Conservation (phyloP, 169 alveolate species). For the Eimeria tenella region DNA sequence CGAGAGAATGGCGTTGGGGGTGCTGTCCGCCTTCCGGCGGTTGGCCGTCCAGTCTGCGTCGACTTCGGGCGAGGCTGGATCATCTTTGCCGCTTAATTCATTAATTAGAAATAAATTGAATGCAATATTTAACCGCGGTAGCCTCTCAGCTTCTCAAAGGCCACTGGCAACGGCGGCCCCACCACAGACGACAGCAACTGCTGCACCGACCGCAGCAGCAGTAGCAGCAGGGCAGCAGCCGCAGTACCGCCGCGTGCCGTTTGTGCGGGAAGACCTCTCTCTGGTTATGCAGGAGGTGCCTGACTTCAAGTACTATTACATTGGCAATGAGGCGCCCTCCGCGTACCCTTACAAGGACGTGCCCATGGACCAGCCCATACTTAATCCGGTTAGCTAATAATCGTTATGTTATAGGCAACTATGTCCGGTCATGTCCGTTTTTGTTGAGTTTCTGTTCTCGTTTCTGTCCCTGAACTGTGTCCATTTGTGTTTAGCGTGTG, state of each 20-base stretch:
- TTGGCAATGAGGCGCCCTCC: slow-evolving; percentile 83
- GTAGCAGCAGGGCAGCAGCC: neutral
- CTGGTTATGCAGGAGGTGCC: slow-evolving; percentile 88
- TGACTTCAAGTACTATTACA: slow-evolving; percentile 88
- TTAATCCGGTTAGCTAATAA: slow-evolving; percentile 56
- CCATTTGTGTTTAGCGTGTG: no score
- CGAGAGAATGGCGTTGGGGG: no score
- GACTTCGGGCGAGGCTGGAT: no score
- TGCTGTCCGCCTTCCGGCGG: no score
- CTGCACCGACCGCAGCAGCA: slow-evolving; percentile 6
- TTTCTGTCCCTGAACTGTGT: neutral
- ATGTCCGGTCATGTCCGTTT: neutral
- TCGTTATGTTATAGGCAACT: neutral
- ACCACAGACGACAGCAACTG: neutral
- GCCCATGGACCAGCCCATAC: slow-evolving; percentile 85
- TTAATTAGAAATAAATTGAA: no score
- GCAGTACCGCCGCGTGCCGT: slow-evolving; percentile 63
- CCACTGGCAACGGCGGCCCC: neutral
- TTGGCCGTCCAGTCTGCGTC: no score
- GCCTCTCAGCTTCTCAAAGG: no score
- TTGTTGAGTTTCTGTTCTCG: neutral
- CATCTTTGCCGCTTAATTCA: no score
- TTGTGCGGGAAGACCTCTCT: slow-evolving; percentile 85
- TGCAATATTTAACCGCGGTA: no score
- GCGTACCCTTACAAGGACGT: slow-evolving; percentile 86